A percentile compares a stretch with the other conserved stretches of the same genome.
Conservation (phyloP, 2,329 filamentous ascomycete genomes). For the Cordyceps pruinosa region DNA sequence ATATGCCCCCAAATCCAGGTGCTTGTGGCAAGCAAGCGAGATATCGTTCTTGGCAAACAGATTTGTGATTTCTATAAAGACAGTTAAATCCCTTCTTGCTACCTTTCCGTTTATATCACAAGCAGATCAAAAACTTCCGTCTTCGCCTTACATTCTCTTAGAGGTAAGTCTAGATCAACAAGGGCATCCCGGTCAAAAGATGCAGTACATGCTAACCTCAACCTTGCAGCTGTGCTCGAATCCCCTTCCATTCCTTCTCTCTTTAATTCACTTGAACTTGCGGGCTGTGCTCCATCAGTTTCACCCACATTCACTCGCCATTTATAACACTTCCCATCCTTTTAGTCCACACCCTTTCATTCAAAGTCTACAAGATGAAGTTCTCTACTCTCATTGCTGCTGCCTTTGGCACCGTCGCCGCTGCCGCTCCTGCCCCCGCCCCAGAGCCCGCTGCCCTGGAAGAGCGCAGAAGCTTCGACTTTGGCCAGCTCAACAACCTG, state of each 20-base stretch:
- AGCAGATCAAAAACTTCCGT: conserved; percentile 3
- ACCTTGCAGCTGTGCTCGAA: conserved; percentile 7
- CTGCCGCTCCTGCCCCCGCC: conserved; percentile 34
- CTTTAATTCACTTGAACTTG: conserved; percentile 13
- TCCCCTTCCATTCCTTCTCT: conserved; percentile 17
- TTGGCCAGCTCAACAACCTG: conserved; percentile 34
- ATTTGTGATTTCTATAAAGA: not conserved
- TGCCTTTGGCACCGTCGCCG: conserved; percentile 37
- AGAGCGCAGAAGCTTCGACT: conserved; percentile 31
- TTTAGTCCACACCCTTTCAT: conserved; percentile 16
- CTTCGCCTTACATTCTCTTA: conserved; percentile 9
- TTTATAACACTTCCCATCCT: conserved; percentile 6
- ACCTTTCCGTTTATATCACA: conserved; percentile 17
- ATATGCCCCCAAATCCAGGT: not conserved
- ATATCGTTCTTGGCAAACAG: not conserved
- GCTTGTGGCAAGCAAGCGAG: too few relatives aligned
- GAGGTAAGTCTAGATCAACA: not conserved
- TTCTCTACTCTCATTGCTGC: conserved; percentile 37
- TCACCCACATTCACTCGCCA: conserved; percentile 22
- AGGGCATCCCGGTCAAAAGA: not conserved
- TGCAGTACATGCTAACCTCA: not conserved
- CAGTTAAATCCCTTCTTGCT: not conserved
- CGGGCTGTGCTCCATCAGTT: conserved; percentile 19
- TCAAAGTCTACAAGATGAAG: conserved; percentile 34
- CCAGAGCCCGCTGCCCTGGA: conserved; percentile 27